phyloP scores from a whole-genome alignment of 805 yeast species.

The Metschnikowia colocasiae region DNA sequence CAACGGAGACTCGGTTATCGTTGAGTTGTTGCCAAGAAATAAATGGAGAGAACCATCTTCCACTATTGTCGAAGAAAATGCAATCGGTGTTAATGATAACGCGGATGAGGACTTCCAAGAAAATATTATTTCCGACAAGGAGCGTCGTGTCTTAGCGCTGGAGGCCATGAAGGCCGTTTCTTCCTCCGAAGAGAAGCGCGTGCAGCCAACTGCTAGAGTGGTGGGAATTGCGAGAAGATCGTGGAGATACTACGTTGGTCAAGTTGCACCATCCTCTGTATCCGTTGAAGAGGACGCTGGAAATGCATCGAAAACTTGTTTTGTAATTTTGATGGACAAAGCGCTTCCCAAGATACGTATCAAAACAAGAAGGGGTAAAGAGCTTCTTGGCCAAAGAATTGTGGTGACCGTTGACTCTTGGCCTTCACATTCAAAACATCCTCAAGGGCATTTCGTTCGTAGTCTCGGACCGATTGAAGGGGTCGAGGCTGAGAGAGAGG shows the following conservation, averaged over 20 bases:
- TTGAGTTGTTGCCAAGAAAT: constrained; percentile 78
- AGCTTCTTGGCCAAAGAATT: constrained; percentile 81
- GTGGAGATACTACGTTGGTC: constrained; percentile 97
- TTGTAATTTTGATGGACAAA: constrained; percentile 85
- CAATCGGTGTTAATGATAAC: constrained; percentile 55
- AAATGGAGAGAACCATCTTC: constrained; percentile 88
- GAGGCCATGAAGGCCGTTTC: constrained; percentile 66
- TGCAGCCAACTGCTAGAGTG: constrained; percentile 91
- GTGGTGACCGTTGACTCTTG: constrained; percentile 92
- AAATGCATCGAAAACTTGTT: constrained; percentile 70
- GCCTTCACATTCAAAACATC: constrained; percentile 79
- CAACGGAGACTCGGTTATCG: constrained; percentile 87
- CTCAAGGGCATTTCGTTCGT: constrained; percentile 93
- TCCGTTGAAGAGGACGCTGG: constrained; percentile 47
- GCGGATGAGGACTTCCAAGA: constrained; percentile 55
- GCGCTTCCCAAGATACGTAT: constrained; percentile 84
- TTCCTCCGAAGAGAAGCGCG: constrained; percentile 37
- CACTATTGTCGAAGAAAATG: constrained; percentile 72
- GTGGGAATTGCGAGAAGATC: constrained; percentile 86
- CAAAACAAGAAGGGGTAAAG: constrained; percentile 79
- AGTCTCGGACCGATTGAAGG: constrained; percentile 87
- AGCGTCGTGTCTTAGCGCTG: constrained; percentile 66
- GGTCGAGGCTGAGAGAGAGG: constrained; percentile 94
- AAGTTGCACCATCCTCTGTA: constrained; percentile 74
- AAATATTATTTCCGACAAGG: constrained; percentile 59